A percentile compares a stretch with the other conserved stretches of the same genome.
These are phyloP conservation scores for Yarrowia bubula DNA, from an alignment of 805 yeast species.

Conservation along the genomic window DNA sequence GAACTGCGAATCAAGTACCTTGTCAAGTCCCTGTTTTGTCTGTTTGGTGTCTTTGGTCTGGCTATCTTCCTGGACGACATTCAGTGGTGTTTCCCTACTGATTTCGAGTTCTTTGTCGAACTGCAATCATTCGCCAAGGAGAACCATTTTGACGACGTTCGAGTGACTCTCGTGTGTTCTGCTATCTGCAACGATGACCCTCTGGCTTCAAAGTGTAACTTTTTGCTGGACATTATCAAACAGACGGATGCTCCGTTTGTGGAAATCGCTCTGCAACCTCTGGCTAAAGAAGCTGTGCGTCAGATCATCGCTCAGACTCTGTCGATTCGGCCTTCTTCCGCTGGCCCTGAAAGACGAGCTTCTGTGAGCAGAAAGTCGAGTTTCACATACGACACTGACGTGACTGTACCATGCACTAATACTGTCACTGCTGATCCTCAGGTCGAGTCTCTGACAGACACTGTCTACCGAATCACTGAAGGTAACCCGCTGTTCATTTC, in stretches of 20 bases:
- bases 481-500: constrained; percentile 34
- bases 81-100: constrained; percentile 45
- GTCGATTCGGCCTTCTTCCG: constrained; percentile 3
- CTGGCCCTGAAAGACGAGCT: constrained; percentile 3
- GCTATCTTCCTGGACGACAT: constrained; percentile 49
- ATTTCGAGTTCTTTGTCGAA: constrained; percentile 35
- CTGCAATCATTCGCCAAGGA: constrained; percentile 36
- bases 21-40: constrained; percentile 45
- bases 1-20: constrained; percentile 46
- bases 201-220: constrained; percentile 22
- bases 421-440: constrained; percentile 24
- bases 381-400: constrained; percentile 14
- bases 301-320: constrained; percentile 32
- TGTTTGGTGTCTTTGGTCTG: constrained; percentile 46
- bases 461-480: constrained; percentile 31
- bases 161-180: constrained; percentile 36
- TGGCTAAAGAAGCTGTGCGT: constrained; percentile 31
- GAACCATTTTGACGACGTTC: constrained; percentile 33
- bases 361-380: constrained; percentile 11
- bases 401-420: neutral
- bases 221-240: constrained; percentile 19
- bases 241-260: constrained; percentile 27
- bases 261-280: constrained; percentile 32
- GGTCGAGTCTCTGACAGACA: constrained; percentile 31
- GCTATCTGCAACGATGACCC: constrained; percentile 30